Base-by-base conservation (phyloP, 345 rosid genomes). In the Clarkia xantiana region DNA sequence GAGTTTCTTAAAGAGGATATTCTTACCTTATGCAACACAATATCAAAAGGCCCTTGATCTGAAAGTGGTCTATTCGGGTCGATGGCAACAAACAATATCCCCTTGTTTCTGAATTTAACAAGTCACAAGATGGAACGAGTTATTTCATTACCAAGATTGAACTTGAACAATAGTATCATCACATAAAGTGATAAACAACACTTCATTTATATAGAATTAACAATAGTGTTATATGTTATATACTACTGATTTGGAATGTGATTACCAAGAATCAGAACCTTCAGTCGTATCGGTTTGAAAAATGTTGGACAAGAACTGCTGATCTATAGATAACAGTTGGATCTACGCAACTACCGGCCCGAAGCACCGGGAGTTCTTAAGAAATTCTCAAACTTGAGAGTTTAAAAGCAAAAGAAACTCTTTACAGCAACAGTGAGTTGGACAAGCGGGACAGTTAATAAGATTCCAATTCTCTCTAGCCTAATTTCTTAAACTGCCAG, bases 11-110 rank as follows among this genome's bases (percentile, higher is more conserved):
- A 29, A 20, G 44, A 12, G 46, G 42, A 49, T 2, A 11, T 34
- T 9, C 67, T 17, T 61, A 82, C 93, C 93, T 82, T 82, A 34
- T 82, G 86, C 70, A 82, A 57, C 38, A 82, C 82, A 59, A 82
- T 71, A 62, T 82, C 93, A 58, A 82, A 82, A 63, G 86, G 93
- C 25, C 93, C 93, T 64, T 82, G 91, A 40, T 82, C 91, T n/a
- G 81, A 72, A 51, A 82, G 86, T 14, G 91, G 71, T 55, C 70
- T 70, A 57, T 52, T 71, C 55, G 67, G 86, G 71, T 82, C 91
- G 53, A 82, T 82, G 6, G 86, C 79, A 47, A 82, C 84, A 75
- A 82, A 82, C 13, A 67, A 49, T 45, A 82, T 82, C 47, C 91
- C 91, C 14, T 60, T 60, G 20, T 51, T 60, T 51, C 63, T 60